These are phyloP conservation scores for Flaveria brownii DNA, from an alignment of 129 eudicot species.

Conservation along the genomic window DNA sequence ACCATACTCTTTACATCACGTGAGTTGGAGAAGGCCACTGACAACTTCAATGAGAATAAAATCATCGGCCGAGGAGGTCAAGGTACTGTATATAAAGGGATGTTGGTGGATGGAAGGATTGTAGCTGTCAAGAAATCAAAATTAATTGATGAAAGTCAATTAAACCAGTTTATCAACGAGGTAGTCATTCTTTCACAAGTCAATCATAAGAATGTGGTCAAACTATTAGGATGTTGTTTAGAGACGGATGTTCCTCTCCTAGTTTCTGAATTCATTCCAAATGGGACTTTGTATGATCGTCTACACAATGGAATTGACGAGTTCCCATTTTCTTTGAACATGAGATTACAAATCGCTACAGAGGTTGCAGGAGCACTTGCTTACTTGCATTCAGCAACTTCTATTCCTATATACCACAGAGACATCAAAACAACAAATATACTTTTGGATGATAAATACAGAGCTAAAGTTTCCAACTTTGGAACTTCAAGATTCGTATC, in stretches of 20 bases:
- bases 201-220: conserved; percentile 36
- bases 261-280: conserved; percentile 40
- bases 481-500: no score
- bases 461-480: no score
- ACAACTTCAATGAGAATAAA: conserved; percentile 24
- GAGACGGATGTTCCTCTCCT: conserved; percentile 39
- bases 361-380: no score
- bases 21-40: conserved; percentile 37
- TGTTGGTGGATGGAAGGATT: conserved; percentile 32
- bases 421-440: no score
- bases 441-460: no score
- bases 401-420: no score
- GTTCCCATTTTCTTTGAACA: conserved; percentile 23
- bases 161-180: conserved; percentile 37
- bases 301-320: conserved; percentile 17
- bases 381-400: no score
- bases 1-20: conserved; percentile 32
- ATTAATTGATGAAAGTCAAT: conserved; percentile 21
- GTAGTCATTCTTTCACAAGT: conserved; percentile 39
- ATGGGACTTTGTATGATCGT: conserved; percentile 36
- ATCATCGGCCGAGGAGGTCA: conserved; percentile 39
- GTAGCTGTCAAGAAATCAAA: conserved; percentile 36
- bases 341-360: no score
- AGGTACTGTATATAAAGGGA: conserved; percentile 36
- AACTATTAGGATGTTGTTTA: conserved; percentile 39